phyloP scores from a whole-genome alignment of 2,329 filamentous ascomycete genomes.

The Eutypa lata region DNA sequence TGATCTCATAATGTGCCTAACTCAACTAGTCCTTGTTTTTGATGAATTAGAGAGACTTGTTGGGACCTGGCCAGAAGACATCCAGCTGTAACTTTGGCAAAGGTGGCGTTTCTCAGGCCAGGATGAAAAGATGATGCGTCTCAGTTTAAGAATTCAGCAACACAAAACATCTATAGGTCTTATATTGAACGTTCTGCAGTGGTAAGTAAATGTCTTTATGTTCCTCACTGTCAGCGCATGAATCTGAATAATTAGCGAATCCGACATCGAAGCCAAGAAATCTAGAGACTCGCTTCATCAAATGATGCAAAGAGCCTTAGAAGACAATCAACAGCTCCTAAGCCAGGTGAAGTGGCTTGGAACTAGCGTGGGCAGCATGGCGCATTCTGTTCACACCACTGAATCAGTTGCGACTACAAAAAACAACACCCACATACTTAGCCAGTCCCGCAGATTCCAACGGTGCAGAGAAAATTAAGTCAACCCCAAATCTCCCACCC shows the following conservation, averaged over 20 bases:
- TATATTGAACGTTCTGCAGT: slow-evolving; percentile 4
- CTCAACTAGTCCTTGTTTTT: slow-evolving; percentile 3
- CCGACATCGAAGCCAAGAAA: slow-evolving; percentile 6
- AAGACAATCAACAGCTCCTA: slow-evolving; percentile 5
- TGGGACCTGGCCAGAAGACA: not conserved
- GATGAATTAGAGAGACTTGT: slow-evolving; percentile 3
- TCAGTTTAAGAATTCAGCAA: slow-evolving; percentile 3
- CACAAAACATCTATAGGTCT: slow-evolving; percentile 6
- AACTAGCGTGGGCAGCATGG: too few species aligned
- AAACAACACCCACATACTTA: too few species aligned
- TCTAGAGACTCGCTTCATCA: not conserved
- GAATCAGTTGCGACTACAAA: too few species aligned
- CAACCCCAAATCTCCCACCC: too few species aligned
- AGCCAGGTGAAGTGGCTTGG: too few species aligned
- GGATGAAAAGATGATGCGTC: slow-evolving; percentile 1
- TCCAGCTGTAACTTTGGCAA: not conserved
- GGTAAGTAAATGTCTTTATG: not conserved
- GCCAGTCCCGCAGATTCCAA: too few species aligned
- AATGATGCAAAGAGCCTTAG: slow-evolving; percentile 2
- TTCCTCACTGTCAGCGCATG: not conserved
- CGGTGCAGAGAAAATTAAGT: too few species aligned
- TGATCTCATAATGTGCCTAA: slow-evolving; percentile 7
- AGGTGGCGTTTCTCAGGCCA: not conserved
- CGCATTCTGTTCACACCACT: too few species aligned
- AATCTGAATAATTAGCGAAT: slow-evolving; percentile 4